Evolutionary conservation across 2,329 filamentous ascomycete genomes (phyloP).

Genomic region (Mycosphaerelloides madeirae): DNA sequence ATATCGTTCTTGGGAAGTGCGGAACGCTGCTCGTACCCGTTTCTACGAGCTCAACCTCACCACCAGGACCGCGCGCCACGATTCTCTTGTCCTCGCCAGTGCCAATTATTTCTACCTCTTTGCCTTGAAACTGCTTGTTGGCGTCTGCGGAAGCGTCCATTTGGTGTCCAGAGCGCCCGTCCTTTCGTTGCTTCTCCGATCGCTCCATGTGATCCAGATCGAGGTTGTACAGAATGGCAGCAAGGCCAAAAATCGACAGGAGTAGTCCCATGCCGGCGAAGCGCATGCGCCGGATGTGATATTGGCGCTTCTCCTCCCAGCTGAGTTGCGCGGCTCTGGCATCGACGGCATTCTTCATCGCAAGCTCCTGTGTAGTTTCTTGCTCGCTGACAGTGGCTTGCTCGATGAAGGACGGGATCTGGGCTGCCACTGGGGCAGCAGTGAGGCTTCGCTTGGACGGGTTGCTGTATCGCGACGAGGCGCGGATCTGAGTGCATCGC

Average conservation of each 20-base stretch:
- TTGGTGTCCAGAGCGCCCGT: conserved; percentile 19
- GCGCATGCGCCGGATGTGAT: conserved; percentile 32
- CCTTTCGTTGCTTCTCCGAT: conserved; percentile 20
- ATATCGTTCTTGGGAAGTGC: conserved; percentile 68
- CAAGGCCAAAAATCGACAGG: conserved; percentile 28
- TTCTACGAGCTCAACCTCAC: conserved; percentile 68
- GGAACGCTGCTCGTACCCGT: conserved; percentile 79
- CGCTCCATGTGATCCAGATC: conserved; percentile 32
- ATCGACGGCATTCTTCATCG: conserved; percentile 19
- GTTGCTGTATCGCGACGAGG: conserved; percentile 34
- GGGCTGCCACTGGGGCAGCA: conserved; percentile 16
- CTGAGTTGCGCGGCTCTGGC: conserved; percentile 23
- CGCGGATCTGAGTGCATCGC: conserved; percentile 22
- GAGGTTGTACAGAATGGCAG: conserved; percentile 29
- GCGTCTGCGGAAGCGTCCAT: conserved; percentile 32
- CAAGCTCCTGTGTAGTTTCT: conserved; percentile 5
- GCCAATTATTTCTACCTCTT: conserved; percentile 55
- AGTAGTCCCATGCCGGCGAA: conserved; percentile 35
- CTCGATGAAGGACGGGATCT: conserved; percentile 21
- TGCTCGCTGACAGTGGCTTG: conserved; percentile 5
- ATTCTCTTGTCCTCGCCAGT: conserved; percentile 54
- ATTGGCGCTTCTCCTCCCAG: conserved; percentile 27
- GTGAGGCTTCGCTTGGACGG: conserved; percentile 26
- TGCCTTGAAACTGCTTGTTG: conserved; percentile 46
- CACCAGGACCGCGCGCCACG: conserved; percentile 40